Evolutionary conservation across 306 rosid species (phyloP).

Genomic region (Macrotyloma uniflorum): DNA sequence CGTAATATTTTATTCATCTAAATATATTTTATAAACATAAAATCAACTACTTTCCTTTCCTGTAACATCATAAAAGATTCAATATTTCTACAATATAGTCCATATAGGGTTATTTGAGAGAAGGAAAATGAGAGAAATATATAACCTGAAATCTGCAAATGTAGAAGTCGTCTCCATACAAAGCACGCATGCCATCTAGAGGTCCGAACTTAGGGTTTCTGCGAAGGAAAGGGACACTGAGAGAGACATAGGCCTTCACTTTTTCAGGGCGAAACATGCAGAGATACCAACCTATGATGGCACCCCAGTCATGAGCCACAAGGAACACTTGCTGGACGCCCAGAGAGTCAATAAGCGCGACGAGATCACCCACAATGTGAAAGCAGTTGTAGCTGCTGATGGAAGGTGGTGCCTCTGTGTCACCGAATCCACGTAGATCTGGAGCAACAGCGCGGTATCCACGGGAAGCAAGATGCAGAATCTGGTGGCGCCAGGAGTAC

Average conservation of each 20-base stretch:
- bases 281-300: conserved; percentile 36
- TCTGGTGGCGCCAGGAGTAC: conserved; percentile 53
- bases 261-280: conserved; percentile 44
- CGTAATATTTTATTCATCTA: no score
- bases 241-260: conserved; percentile 40
- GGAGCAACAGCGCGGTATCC: conserved; percentile 41
- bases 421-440: conserved; percentile 47
- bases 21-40: no score
- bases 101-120: no score
- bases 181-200: conserved; percentile 1
- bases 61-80: no score
- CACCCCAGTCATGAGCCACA: conserved; percentile 52
- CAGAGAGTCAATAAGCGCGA: conserved; percentile 20
- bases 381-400: not conserved
- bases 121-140: no score
- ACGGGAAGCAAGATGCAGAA: conserved; percentile 32
- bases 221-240: conserved; percentile 13
- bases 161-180: conserved; percentile 46
- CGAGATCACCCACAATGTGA: conserved; percentile 40
- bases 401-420: conserved; percentile 31
- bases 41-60: no score
- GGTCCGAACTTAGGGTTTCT: not conserved
- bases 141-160: conserved; percentile 49
- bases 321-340: conserved; percentile 39
- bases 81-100: no score